phyloP scores from a whole-genome alignment of 441 rosid species.

The Capsella rubella region DNA sequence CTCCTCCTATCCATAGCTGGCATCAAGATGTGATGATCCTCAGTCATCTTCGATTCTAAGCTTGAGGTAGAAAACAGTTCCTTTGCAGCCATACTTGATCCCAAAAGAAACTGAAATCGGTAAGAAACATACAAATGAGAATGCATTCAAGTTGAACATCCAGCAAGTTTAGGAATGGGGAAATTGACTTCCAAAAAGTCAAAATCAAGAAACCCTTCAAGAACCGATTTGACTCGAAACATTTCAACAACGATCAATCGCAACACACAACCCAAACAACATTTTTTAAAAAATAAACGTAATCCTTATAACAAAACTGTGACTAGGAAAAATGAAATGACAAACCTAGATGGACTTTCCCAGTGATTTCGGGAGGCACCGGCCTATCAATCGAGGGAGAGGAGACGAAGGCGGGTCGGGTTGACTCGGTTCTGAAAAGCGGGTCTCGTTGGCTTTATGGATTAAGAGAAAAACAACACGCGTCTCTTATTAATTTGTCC shows the following conservation, averaged over 20 bases:
- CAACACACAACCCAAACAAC: neutral
- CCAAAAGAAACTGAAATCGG: too few species aligned
- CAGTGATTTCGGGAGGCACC: conserved; percentile 18
- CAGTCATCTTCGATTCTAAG: conserved; percentile 44
- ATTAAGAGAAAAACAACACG: neutral
- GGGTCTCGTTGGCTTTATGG: conserved; percentile 1
- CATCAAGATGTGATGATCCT: conserved; percentile 56
- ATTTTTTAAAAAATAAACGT: too few species aligned
- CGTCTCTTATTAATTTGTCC: neutral
- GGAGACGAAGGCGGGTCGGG: conserved; percentile 22
- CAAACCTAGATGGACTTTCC: conserved; percentile 23
- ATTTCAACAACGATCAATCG: neutral
- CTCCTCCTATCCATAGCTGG: conserved; percentile 55
- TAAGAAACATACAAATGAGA: too few species aligned
- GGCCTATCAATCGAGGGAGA: conserved; percentile 9
- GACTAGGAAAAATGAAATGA: neutral
- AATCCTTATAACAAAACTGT: neutral
- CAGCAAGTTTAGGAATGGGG: too few species aligned
- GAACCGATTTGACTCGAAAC: neutral
- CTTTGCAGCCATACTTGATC: conserved; percentile 60
- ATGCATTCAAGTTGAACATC: too few species aligned
- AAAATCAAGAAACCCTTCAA: neutral
- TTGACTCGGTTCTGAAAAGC: conserved; percentile 8
- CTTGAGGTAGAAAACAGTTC: conserved; percentile 52
- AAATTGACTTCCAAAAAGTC: too few species aligned